phyloP scores from a whole-genome alignment of 306 rosid species.

The Quercus suber region DNA sequence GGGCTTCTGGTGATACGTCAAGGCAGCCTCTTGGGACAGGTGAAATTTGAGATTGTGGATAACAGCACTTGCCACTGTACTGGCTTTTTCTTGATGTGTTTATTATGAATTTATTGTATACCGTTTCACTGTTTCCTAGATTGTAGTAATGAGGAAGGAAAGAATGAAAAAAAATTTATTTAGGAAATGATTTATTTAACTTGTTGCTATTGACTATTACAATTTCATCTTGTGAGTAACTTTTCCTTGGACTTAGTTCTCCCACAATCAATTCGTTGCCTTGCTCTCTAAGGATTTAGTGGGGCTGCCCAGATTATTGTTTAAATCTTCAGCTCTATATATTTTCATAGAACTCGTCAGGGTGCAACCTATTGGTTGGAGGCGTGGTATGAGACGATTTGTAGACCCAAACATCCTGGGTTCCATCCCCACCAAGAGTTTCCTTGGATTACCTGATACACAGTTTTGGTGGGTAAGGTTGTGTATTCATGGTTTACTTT shows the following conservation, averaged over 20 bases:
- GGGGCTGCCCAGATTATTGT: not conserved
- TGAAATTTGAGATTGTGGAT: constrained; percentile 40
- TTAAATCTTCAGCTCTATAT: not conserved
- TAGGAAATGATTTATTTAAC: not conserved
- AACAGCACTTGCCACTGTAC: constrained; percentile 6
- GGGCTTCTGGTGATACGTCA: constrained; percentile 81
- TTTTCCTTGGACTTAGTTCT: not conserved
- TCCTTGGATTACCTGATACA: too few relatives aligned
- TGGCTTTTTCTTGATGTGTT: constrained; percentile 3
- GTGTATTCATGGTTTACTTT: too few relatives aligned
- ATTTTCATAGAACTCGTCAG: not conserved
- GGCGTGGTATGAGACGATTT: too few relatives aligned
- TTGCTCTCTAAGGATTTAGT: not conserved
- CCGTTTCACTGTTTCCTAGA: not conserved
- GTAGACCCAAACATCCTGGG: too few relatives aligned
- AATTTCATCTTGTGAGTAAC: not conserved
- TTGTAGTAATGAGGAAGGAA: not conserved
- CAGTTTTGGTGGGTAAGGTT: too few relatives aligned
- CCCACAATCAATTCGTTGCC: not conserved
- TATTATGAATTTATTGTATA: too few relatives aligned
- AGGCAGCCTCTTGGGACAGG: constrained; percentile 88
- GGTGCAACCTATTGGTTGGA: too few relatives aligned
- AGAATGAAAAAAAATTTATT: not conserved
- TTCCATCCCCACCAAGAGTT: too few relatives aligned
- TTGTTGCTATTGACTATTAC: not conserved